Base-by-base conservation (phyloP, 192 early-diverging fungal species). In the Coemansia sp. region DNA sequence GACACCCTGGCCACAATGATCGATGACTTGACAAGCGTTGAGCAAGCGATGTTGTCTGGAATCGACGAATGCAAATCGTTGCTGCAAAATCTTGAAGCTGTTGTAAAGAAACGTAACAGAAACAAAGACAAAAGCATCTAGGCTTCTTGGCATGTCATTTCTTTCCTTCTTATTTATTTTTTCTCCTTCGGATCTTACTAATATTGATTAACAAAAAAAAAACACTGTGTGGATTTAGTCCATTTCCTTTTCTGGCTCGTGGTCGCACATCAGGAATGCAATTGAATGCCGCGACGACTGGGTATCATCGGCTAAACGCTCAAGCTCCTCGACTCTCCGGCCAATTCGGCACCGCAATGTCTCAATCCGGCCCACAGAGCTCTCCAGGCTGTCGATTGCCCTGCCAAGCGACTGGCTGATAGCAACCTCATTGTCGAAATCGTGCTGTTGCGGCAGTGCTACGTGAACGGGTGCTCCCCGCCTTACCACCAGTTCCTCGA, bases 41-140 rank as follows among this genome's bases (percentile, higher is more conserved):
- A 79, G 56, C 61, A 52, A 53, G 67, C 68, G 32, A 79, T 74
- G 77, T 62, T 79, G 7, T 56, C 58, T 0, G 77, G 69, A 10
- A 79, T 79, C 25, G 71, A 79, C 48, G 71, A 79, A 59, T 79
- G 76, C 50, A 74, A 67, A 58, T n/a, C 34, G 2, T 41, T 79
- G 61, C 64, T 79, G 25, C 38, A 64, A 32, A 69, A 52, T 23
- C 76, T 79, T 3, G 71, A 79, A 32, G 32, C 38, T 9, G 63
- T 79, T 13, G 70, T 66, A 20, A 33, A 64, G 8, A 61, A 58
- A 2, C 62, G 35, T 10, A 22, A 57, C 23, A 52, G 10, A 4
- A 25, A 20, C 22, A 50, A 11, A n/a, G n/a, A 7, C 15, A 48
- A 15, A 15, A 29, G 29, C 3, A 3, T 19, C 4, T 48, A 19